phyloP scores from a whole-genome alignment of 2,329 filamentous ascomycete species.

The Chrysoporthe cubensis region DNA sequence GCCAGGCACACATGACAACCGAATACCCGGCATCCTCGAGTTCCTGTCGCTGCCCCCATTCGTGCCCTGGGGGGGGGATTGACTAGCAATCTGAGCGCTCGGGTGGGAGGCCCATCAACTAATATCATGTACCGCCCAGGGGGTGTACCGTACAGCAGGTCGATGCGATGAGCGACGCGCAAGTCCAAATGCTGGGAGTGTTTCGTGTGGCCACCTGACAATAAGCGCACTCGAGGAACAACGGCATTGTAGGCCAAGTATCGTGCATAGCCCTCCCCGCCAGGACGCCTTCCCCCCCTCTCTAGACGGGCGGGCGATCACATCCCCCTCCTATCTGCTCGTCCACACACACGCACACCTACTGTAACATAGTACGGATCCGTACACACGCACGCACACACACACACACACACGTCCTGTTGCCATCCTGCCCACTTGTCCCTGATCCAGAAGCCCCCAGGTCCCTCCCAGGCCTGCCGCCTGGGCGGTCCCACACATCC shows the following conservation, averaged over 20 bases:
- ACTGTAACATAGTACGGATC: no score
- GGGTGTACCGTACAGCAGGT: background rate
- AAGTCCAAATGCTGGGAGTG: background rate
- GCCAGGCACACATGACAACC: background rate
- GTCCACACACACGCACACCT: background rate
- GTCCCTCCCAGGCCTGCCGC: background rate
- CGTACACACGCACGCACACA: background rate
- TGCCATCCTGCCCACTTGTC: background rate
- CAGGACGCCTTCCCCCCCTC: background rate
- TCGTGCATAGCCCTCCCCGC: background rate
- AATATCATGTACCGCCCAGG: background rate
- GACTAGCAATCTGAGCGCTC: background rate
- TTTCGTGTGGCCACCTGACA: slow-evolving; percentile 6
- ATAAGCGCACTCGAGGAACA: slow-evolving; percentile 3
- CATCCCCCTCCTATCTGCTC: background rate
- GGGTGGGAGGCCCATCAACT: background rate
- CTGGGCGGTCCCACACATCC: background rate
- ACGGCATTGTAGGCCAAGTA: background rate
- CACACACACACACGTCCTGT: background rate
- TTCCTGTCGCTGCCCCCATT: background rate
- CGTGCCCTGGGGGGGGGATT: background rate
- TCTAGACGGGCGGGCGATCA: background rate
- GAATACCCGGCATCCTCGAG: background rate
- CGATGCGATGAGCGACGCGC: background rate
- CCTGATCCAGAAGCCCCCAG: background rate